phyloP scores from a whole-genome alignment of 495 filamentous ascomycete genomes.

The Xylaria intraflava region DNA sequence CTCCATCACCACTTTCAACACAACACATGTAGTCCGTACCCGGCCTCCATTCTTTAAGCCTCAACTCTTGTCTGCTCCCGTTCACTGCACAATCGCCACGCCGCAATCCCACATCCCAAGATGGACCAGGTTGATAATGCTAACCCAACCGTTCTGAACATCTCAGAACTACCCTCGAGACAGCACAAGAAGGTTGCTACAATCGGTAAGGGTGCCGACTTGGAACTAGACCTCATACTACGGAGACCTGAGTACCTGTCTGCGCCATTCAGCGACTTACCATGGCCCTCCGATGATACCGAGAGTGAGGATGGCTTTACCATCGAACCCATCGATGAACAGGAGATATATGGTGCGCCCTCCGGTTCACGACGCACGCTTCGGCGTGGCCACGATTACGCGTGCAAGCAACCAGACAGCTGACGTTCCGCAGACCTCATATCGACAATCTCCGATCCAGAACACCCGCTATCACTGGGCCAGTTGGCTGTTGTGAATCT shows the following conservation, averaged over 20 bases:
- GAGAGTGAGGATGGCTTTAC: constrained; percentile 51
- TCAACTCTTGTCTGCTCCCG: not conserved
- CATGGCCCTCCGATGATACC: constrained; percentile 18
- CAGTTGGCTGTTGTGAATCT: constrained; percentile 90
- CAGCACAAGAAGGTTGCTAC: constrained; percentile 37
- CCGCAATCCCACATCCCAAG: not conserved
- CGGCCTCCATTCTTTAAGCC: too few relatives aligned
- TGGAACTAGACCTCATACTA: constrained; percentile 31
- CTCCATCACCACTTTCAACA: too few relatives aligned
- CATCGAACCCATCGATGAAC: constrained; percentile 84
- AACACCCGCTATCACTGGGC: constrained; percentile 89
- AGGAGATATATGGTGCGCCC: constrained; percentile 92
- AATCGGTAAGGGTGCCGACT: constrained; percentile 22
- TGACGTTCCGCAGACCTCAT: constrained; percentile 70
- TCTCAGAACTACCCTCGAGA: constrained; percentile 83
- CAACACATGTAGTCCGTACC: too few relatives aligned
- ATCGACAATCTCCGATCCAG: constrained; percentile 87
- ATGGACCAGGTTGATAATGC: constrained; percentile 54
- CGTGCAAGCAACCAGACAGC: constrained; percentile 17
- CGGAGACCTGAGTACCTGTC: constrained; percentile 24
- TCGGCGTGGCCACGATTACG: not conserved
- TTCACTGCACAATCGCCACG: not conserved
- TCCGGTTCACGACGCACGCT: too few relatives aligned
- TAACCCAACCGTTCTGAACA: constrained; percentile 88
- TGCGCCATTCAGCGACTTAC: constrained; percentile 18